Evolutionary conservation across 1,284 basidiomycete genomes (phyloP).

Genomic region (Ceratobasidium sp.): DNA sequence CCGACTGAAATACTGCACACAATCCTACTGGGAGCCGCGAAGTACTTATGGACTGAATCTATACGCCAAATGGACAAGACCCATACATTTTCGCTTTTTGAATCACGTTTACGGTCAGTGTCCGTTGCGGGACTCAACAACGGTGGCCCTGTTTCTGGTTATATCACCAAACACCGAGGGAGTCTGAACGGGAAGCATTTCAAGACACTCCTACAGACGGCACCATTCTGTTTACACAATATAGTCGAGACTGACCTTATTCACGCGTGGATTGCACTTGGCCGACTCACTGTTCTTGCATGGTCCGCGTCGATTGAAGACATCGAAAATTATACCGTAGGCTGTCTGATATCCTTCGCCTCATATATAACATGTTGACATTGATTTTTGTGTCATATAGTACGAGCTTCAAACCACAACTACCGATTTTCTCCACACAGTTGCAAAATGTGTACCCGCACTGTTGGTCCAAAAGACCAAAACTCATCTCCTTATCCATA

Average conservation of each 20-base stretch:
- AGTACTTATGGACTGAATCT: constrained; percentile 59
- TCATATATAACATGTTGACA: constrained; percentile 52
- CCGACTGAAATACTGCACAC: constrained; percentile 58
- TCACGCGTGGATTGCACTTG: neutral
- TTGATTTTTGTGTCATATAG: constrained; percentile 45
- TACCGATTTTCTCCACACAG: constrained; percentile 58
- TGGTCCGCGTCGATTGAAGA: constrained; percentile 54
- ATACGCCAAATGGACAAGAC: constrained; percentile 51
- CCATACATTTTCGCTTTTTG: neutral
- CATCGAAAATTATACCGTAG: constrained; percentile 58
- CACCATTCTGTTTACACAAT: constrained; percentile 17
- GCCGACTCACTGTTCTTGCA: constrained; percentile 30
- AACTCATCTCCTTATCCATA: constrained; percentile 59
- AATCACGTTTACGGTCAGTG: neutral
- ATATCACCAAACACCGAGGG: constrained; percentile 45
- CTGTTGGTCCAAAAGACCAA: constrained; percentile 60
- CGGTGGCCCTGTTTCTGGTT: constrained; percentile 52
- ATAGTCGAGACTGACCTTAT: neutral
- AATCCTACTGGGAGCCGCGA: constrained; percentile 57
- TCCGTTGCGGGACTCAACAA: neutral
- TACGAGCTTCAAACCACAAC: constrained; percentile 55
- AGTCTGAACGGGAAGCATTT: constrained; percentile 43
- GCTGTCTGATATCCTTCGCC: constrained; percentile 48
- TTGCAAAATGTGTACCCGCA: constrained; percentile 55
- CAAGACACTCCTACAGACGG: constrained; percentile 21